Conservation (phyloP, 768 basidiomycete species). For the Hygrophoropsis aurantiaca region DNA sequence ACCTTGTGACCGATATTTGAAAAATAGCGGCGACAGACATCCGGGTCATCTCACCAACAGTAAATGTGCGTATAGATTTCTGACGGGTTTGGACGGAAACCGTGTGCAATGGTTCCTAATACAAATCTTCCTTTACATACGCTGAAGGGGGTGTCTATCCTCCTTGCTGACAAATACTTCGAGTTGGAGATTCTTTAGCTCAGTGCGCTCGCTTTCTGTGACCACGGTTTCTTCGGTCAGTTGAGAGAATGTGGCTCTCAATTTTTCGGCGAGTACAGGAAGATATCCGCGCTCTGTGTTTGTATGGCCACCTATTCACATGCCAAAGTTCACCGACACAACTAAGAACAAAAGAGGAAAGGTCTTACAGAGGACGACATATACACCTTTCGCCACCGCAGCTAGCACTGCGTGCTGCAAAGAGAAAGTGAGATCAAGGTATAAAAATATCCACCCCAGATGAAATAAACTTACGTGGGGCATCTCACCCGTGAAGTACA, state of each 20-base stretch:
- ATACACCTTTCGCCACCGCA: constrained; percentile 68
- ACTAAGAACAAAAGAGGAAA: constrained; percentile 21
- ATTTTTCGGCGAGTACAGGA: constrained; percentile 63
- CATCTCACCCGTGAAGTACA: constrained; percentile 94
- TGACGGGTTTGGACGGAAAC: too few relatives aligned
- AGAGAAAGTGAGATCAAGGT: constrained; percentile 5
- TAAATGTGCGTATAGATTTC: too few relatives aligned
- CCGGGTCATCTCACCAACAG: too few relatives aligned
- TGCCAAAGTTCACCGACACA: background rate
- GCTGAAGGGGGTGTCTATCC: constrained; percentile 74
- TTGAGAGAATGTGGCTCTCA: constrained; percentile 50
- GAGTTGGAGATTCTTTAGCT: constrained; percentile 25
- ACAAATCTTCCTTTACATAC: constrained; percentile 52
- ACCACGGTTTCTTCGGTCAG: constrained; percentile 3
- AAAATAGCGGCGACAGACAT: too few relatives aligned
- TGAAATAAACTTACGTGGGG: constrained; percentile 57
- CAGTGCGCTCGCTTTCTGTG: constrained; percentile 29
- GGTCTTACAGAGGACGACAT: constrained; percentile 80
- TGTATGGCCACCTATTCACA: constrained; percentile 78
- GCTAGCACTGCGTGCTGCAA: constrained; percentile 84
- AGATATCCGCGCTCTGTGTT: constrained; percentile 96
- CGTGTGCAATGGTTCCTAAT: too few relatives aligned
- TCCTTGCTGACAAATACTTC: constrained; percentile 70
- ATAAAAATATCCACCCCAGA: background rate
- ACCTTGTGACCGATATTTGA: too few relatives aligned